Evolutionary conservation across 2,329 filamentous ascomycete genomes (phyloP).

Genomic region (Fusarium transvaalense): DNA sequence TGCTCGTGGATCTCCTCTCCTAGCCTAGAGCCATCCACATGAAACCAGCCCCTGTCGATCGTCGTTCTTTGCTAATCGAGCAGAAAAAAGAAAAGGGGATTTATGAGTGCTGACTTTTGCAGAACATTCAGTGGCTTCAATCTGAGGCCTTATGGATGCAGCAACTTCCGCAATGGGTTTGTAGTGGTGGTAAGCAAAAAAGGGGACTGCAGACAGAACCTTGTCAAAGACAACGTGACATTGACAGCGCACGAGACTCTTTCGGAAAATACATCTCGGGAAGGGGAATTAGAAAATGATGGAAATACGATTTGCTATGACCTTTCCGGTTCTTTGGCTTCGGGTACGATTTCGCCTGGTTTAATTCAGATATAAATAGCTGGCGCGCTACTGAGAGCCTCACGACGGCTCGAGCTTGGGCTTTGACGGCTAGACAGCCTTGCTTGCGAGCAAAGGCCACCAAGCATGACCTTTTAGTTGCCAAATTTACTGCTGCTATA

Average conservation of each 20-base stretch:
- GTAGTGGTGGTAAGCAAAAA: slow-evolving; percentile 8
- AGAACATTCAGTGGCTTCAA: neutral
- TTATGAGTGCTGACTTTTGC: neutral
- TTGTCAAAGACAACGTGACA: slow-evolving; percentile 15
- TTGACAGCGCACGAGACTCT: slow-evolving; percentile 5
- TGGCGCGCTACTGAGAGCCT: neutral
- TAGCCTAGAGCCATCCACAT: slow-evolving; percentile 19
- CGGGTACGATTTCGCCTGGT: neutral
- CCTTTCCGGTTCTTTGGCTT: neutral
- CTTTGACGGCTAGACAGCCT: slow-evolving; percentile 8
- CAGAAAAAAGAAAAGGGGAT: neutral
- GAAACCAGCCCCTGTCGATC: slow-evolving; percentile 34
- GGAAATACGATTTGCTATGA: slow-evolving; percentile 4
- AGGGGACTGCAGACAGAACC: neutral
- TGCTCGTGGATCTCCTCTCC: neutral
- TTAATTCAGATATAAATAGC: slow-evolving; percentile 2
- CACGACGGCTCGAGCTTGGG: neutral
- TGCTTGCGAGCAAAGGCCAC: neutral
- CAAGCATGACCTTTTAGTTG: no score
- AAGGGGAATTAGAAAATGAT: neutral
- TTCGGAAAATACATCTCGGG: neutral
- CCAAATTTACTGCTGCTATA: neutral
- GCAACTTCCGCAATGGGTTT: slow-evolving; percentile 3
- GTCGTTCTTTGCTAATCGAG: slow-evolving; percentile 7
- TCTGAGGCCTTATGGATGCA: neutral